Evolutionary conservation across 345 rosid genomes (phyloP), one percentile per base, ranked within the genome.

Genomic region (Raphanus raphanistrum): DNA sequence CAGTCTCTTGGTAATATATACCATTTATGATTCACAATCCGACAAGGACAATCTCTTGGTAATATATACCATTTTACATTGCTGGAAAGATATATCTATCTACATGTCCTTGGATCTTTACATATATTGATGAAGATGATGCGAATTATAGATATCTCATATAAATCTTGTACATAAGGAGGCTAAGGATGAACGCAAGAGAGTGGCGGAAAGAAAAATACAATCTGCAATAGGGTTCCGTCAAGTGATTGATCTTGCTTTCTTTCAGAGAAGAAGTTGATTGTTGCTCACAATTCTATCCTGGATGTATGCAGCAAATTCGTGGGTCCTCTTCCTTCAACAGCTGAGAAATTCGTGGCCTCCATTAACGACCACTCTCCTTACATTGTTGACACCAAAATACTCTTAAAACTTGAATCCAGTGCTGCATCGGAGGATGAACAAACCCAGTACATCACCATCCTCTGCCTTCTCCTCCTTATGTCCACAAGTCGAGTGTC

Each of bases 261-360:
- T 85, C 97, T 70, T 70, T 88, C 93, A 0, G 94, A 88, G 76
- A 35, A 87, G 74, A 95, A 91, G 90, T 86, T 91, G 84, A 87
- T 95, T 52, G 90, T 95, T 63, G 97, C 98, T 80, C 97, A 95
- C 76, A 92, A 92, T 82, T 95, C 97, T 76, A 85, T 95, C 83
- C 84, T 95, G 13, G 98, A 95, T 87, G 79, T 92, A 67, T 79
- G 84, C 84, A 88, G 84, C 84, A 95, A 95, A 79, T 92, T 95
- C 78, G 66, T 91, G 26, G 92, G 87, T 72, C 88, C 93, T 84
- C 97, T 92, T 76, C 96, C 99, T 76, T 81, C 11, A 10, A 84
- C 84, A 31, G 89, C 88, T 61, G 94, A 91, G 81, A 89, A 88
- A 63, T 95, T 95, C 54, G 89, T 83, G 27, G 80, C 85, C 59